Evolutionary conservation across 2,329 filamentous ascomycete genomes (phyloP).

Genomic region (Aspergillus uvarum): DNA sequence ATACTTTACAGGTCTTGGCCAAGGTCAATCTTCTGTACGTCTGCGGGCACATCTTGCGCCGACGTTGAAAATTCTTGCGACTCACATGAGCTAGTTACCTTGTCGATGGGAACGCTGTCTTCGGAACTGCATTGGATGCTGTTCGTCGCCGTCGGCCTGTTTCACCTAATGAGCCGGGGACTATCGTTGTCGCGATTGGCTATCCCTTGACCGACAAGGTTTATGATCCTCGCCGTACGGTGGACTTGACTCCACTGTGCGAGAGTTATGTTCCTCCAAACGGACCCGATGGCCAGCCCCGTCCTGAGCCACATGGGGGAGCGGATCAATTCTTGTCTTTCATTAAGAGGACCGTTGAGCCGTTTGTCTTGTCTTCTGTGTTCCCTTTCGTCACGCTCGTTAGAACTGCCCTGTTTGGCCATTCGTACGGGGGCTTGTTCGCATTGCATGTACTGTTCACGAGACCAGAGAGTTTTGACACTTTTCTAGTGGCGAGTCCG

Average conservation of each 20-base stretch:
- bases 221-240: conserved; percentile 22
- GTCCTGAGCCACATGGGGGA: conserved; percentile 37
- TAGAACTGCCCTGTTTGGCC: conserved; percentile 49
- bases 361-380: conserved; percentile 27
- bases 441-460: conserved; percentile 47
- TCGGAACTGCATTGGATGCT: conserved; percentile 27
- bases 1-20: conserved; percentile 3
- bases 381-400: conserved; percentile 35
- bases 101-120: conserved; percentile 31
- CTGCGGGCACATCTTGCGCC: neutral
- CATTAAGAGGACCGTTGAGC: conserved; percentile 40
- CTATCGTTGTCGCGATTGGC: conserved; percentile 28
- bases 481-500: conserved; percentile 49
- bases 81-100: conserved; percentile 22
- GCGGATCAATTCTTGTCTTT: conserved; percentile 49
- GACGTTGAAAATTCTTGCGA: neutral
- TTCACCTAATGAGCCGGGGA: conserved; percentile 16
- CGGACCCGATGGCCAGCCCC: conserved; percentile 24
- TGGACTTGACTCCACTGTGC: conserved; percentile 24
- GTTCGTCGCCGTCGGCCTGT: conserved; percentile 20
- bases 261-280: conserved; percentile 23
- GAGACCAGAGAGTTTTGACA: conserved; percentile 44
- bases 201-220: conserved; percentile 23
- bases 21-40: conserved; percentile 22
- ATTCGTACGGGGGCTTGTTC: conserved; percentile 53